Conservation (phyloP, 345 rosid genomes). For the Hirschfeldia incana region DNA sequence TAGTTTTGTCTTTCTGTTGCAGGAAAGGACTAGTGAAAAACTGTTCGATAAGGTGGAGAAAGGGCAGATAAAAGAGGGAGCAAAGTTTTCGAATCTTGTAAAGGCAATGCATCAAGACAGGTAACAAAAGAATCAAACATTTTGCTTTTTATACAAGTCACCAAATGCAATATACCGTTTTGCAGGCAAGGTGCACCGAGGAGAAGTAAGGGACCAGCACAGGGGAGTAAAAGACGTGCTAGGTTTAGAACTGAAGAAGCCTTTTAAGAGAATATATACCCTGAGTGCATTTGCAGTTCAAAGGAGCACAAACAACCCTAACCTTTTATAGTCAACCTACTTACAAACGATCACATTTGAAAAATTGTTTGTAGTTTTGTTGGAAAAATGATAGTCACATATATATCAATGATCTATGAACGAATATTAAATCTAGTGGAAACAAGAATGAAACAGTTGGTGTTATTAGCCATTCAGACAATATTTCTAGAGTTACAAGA, state of each 20-base stretch:
- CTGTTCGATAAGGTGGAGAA: constrained; percentile 69
- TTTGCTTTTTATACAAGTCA: constrained; percentile 1
- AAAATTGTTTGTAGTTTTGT: neutral
- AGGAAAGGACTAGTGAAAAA: constrained; percentile 73
- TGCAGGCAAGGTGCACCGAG: constrained; percentile 87
- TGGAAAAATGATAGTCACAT: neutral
- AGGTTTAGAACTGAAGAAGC: constrained; percentile 76
- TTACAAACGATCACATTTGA: too few relatives aligned
- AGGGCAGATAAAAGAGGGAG: constrained; percentile 53
- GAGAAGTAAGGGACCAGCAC: constrained; percentile 62
- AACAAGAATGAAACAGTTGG: too few relatives aligned
- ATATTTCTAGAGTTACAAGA: too few relatives aligned
- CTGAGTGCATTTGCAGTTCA: too few relatives aligned
- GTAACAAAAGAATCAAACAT: constrained; percentile 33
- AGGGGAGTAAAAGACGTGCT: constrained; percentile 74
- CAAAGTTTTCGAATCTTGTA: constrained; percentile 49
- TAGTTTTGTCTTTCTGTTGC: constrained; percentile 11
- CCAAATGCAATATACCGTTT: constrained; percentile 1
- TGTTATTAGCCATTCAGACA: too few relatives aligned
- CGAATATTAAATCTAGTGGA: too few relatives aligned
- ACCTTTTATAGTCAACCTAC: too few relatives aligned
- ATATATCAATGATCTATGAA: too few relatives aligned
- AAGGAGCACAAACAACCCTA: too few relatives aligned
- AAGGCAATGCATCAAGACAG: constrained; percentile 69
- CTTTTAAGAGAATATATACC: constrained; percentile 25